Base-by-base conservation (phyloP, 768 basidiomycete species). In the Rhodotorula babjevae region DNA sequence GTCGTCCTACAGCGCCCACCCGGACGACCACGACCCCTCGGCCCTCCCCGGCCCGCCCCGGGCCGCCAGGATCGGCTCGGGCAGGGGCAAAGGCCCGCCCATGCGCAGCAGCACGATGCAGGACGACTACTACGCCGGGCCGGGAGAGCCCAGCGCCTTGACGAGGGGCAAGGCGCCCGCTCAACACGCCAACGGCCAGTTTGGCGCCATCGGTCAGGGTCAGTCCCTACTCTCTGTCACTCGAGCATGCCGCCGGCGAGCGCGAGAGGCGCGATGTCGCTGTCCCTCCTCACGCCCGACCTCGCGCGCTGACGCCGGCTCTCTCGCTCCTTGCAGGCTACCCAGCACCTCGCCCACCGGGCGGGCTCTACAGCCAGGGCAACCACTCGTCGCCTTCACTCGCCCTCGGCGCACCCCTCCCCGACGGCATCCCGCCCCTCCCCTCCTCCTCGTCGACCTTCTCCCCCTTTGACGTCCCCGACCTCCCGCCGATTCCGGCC, bases 331-430 rank as follows among this genome's bases (percentile, higher is more conserved):
- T 19, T 65, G 31, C 55, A 63, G 61, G 40, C 21, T 63, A 58
- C 57, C 25, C 61, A 15, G 56, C 67, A 3, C 52, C 67, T 3
- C 49, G 50, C 15, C 53, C 67, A 21, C 64, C 67, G 0, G 52
- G 70, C n/a, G 70, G 63, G n/a, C 16, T 76, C 14, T 76, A 76
- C 74, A 50, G 33, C 40, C 71, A 72, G 40, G 71, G 72, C 21
- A 76, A 72, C 65, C 68, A 76, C 58, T 76, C 74, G 21, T 69
- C 68, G 11, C 74, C 74, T 4, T 69, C 74, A 1, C 74, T 76
- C 50, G 68, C 68, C 15, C 31, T 58, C 33, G 42, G 40, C 47
- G 21, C 29, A 27, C 49, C 59, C 6, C 52, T 31, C 42, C 25
- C 42, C 18, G 46, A 14, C 36, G 40, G 33, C 66, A 36, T 40